Percentiles rank a stretch among this genome's conserved stretches.
phyloP scores from a whole-genome alignment of 176 grass and related monocot genomes.

The Musa itinerans region DNA sequence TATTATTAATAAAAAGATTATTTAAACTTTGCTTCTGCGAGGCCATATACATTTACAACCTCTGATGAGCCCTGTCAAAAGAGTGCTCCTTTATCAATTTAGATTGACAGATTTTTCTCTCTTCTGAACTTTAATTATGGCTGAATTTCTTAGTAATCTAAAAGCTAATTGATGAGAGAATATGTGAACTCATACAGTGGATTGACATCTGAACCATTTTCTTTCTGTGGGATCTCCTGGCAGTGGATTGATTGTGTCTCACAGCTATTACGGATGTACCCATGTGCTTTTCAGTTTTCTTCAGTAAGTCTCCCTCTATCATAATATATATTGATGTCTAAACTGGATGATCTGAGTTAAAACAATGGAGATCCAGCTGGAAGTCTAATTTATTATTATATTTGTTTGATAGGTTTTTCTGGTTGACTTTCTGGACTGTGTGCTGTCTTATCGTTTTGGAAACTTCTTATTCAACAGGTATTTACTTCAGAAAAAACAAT shows the following conservation, averaged over 20 bases:
- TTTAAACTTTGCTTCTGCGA: no score
- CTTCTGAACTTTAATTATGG: no score
- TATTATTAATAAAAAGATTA: no score
- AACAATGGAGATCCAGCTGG: constrained; percentile 6
- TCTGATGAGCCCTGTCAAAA: no score
- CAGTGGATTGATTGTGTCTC: constrained; percentile 97
- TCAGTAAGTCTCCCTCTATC: constrained; percentile 59
- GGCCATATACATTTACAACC: no score
- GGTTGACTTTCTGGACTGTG: constrained; percentile 93
- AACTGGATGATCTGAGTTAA: neutral
- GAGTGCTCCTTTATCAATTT: no score
- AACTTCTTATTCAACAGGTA: constrained; percentile 99
- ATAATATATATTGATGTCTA: neutral
- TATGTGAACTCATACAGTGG: neutral
- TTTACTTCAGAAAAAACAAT: neutral
- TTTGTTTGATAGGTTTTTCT: constrained; percentile 64
- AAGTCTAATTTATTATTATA: constrained; percentile 12
- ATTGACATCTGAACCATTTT: neutral
- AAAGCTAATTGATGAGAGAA: no score
- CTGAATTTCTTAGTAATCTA: no score
- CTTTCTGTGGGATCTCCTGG: constrained; percentile 21
- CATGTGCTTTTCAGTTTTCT: constrained; percentile 93
- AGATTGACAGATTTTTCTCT: no score
- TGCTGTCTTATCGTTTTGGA: constrained; percentile 82
- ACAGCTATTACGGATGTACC: constrained; percentile 81